Evolutionary conservation across 495 filamentous ascomycete species (phyloP).

Genomic region (Cercophora newfieldiana): DNA sequence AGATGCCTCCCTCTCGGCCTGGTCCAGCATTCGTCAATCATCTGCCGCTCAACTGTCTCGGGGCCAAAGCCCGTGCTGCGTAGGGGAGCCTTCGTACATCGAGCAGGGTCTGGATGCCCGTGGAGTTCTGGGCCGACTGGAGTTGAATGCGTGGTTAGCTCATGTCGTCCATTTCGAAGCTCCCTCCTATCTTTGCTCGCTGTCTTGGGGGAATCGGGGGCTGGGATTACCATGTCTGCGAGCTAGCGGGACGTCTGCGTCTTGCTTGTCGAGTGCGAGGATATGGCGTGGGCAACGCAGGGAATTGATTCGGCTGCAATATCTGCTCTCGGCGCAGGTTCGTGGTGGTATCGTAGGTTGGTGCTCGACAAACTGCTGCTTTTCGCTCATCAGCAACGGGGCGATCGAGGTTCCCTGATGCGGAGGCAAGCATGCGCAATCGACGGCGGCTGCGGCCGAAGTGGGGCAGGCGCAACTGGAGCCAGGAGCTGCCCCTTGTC

Average conservation of each 20-base stretch:
- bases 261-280: background rate
- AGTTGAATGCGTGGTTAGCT: background rate
- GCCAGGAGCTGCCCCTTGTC: slow-evolving; percentile 1
- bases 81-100: slow-evolving; percentile 65
- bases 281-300: background rate
- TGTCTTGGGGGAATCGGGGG: background rate
- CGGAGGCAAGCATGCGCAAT: slow-evolving; percentile 2
- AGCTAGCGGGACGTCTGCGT: background rate
- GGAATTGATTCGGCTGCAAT: background rate
- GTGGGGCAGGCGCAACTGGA: slow-evolving; percentile 7
- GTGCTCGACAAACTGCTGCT: background rate
- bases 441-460: slow-evolving; percentile 8
- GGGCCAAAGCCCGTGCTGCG: background rate
- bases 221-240: background rate
- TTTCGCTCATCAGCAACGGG: background rate
- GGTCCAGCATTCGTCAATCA: background rate
- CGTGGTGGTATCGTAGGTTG: background rate
- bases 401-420: background rate
- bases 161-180: background rate
- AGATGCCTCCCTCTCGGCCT: slow-evolving; percentile 98
- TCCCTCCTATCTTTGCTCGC: background rate
- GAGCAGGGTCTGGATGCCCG: slow-evolving; percentile 96
- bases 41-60: background rate
- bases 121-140: slow-evolving; percentile 96
- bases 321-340: background rate